Percentiles rank a stretch among this genome's conserved stretches.
These are phyloP conservation scores for Psilocybe tampanensis DNA, from an alignment of 768 basidiomycete species.

Conservation along the genomic window DNA sequence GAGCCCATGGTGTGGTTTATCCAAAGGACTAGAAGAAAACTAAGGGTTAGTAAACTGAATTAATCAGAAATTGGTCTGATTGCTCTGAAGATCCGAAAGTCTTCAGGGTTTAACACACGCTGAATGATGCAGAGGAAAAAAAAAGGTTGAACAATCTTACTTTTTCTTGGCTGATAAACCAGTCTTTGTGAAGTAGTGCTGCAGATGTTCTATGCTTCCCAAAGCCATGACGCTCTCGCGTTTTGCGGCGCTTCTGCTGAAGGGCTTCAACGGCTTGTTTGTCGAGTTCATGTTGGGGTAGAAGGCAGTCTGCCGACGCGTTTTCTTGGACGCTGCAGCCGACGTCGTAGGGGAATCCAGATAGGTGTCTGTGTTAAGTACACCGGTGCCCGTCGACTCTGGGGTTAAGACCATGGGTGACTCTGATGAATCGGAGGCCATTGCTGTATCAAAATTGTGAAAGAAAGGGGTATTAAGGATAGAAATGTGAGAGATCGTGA, in stretches of 20 bases:
- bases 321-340: constrained; percentile 38
- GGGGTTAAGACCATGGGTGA: constrained; percentile 62
- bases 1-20: constrained; percentile 60
- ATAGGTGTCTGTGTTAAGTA: constrained; percentile 22
- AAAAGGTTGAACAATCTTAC: constrained; percentile 45
- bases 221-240: constrained; percentile 92
- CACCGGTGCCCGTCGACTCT: constrained; percentile 51
- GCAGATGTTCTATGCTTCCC: constrained; percentile 95
- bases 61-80: constrained; percentile 4
- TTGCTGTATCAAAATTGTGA: constrained; percentile 10
- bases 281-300: constrained; percentile 74
- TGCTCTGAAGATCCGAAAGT: too few species aligned
- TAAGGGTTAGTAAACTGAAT: constrained; percentile 5
- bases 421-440: constrained; percentile 46
- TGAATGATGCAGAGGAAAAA: constrained; percentile 4
- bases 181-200: constrained; percentile 92
- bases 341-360: constrained; percentile 18
- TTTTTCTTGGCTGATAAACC: constrained; percentile 73
- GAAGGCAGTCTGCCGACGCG: constrained; percentile 72
- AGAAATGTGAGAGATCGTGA: not conserved
- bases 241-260: constrained; percentile 89
- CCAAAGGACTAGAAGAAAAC: constrained; percentile 32
- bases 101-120: too few species aligned
- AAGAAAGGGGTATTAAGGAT: not conserved
- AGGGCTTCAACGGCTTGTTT: constrained; percentile 81